Base-by-base conservation (phyloP, 345 rosid species). In the Eucalyptus polyanthemos region DNA sequence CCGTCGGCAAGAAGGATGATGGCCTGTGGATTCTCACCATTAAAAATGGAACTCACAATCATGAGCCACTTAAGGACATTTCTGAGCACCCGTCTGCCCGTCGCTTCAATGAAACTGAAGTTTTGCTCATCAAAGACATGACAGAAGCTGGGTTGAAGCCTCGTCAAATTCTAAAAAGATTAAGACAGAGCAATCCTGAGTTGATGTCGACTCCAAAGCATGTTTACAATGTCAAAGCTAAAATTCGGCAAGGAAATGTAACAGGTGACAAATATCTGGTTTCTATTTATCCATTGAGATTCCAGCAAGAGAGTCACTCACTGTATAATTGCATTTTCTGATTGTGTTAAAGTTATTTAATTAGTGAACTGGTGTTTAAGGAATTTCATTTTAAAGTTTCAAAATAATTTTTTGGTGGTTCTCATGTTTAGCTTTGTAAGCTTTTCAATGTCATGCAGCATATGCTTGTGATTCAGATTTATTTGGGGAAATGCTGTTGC, bases 181-280 rank as follows among this genome's bases (percentile, higher is more conserved):
- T 95, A 89, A 93, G 95, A 91, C 97, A 95, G 90, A 92, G 92
- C 94, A 95, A 95, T 86, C 97, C 97, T 60, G 94, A 94, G 22
- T 94, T 95, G 90, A 62, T 92, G 86, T 95, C 97, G 12, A 95
- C 97, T 89, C 95, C 96, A 92, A 95, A 95, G 92, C 96, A 95
- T 91, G 97, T 95, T 81, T 95, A 95, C 92, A 94, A 95, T 92
- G 94, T 95, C 88, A 95, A 94, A 91, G 97, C 97, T 44, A 95
- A 95, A 92, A 92, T 95, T 25, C 95, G 94, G 53, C 96, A 93
- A 89, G 97, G 96, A 91, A 94, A 94, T 90, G 72, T 89, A 86
- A 86, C 94, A 91, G 96, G 96, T 92, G 76, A 67, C 50, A 7
- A 80, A 5, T 49, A 54, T 49, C 60, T 65, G 54, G 31, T 50